Conservation (phyloP, 23 red algal genomes). For the Chondrus crispus region DNA sequence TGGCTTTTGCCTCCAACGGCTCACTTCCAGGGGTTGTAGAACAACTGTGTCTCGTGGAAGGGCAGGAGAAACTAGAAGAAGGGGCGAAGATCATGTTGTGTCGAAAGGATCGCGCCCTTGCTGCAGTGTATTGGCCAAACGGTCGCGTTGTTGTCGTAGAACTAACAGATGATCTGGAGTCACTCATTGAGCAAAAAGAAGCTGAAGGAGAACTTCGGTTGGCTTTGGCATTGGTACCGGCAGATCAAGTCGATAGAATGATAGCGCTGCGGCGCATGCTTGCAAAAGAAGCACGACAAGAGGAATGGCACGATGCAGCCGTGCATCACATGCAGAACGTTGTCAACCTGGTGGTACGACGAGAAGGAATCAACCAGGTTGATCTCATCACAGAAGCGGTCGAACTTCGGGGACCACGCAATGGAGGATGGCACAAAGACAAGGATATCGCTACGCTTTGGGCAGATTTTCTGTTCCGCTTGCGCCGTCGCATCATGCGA, state of each 20-base stretch:
- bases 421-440: conserved; percentile 24
- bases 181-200: conserved; percentile 46
- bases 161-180: conserved; percentile 16
- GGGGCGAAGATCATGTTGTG: conserved; percentile 18
- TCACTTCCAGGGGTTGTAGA: conserved; percentile 48
- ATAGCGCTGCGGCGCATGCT: conserved; percentile 15
- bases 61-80: conserved; percentile 15
- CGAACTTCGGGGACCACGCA: conserved; percentile 34
- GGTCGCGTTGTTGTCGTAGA: conserved; percentile 28
- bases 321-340: conserved; percentile 58
- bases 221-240: conserved; percentile 40
- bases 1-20: conserved; percentile 56
- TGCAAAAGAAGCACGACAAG: conserved; percentile 27
- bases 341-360: conserved; percentile 23
- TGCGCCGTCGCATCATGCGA: conserved; percentile 40
- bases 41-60: conserved; percentile 24
- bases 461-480: conserved; percentile 59
- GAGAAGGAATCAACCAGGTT: conserved; percentile 19
- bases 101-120: background rate
- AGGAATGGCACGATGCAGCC: conserved; percentile 60
- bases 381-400: conserved; percentile 56
- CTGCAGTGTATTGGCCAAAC: conserved; percentile 31
- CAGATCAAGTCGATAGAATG: conserved; percentile 33
- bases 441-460: conserved; percentile 42
- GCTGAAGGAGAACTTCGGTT: conserved; percentile 34